phyloP scores from a whole-genome alignment of 2,329 filamentous ascomycete genomes.

The Colletotrichum viniferum region DNA sequence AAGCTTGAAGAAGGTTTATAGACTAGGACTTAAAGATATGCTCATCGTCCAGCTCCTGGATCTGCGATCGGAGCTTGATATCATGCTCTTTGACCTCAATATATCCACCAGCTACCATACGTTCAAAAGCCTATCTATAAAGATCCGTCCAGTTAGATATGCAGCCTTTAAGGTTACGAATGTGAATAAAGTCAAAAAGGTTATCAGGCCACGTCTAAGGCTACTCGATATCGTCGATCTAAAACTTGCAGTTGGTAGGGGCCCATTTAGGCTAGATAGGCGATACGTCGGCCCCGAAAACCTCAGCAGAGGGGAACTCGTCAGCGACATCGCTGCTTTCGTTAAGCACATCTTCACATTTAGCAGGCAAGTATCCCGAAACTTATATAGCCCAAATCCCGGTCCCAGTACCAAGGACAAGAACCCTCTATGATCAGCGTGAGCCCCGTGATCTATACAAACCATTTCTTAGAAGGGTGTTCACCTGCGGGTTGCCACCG shows the following conservation, averaged over 20 bases:
- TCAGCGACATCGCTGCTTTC: slow-evolving; percentile 50
- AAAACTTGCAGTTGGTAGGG: slow-evolving; percentile 38
- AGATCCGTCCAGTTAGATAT: slow-evolving; percentile 60
- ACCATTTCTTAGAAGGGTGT: no score
- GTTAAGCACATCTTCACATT: no score
- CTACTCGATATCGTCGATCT: slow-evolving; percentile 37
- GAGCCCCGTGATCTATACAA: no score
- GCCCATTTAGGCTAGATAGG: slow-evolving; percentile 61
- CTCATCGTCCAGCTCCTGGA: background rate
- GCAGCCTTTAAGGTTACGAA: slow-evolving; percentile 59
- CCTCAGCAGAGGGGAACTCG: slow-evolving; percentile 45
- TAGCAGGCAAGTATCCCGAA: no score
- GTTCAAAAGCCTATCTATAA: slow-evolving; percentile 52
- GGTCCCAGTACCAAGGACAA: no score
- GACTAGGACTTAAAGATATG: no score
- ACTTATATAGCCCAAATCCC: no score
- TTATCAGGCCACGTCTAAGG: slow-evolving; percentile 50
- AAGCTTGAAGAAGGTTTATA: no score
- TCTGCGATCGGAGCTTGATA: background rate
- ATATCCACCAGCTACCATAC: slow-evolving; percentile 61
- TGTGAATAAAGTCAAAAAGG: slow-evolving; percentile 64
- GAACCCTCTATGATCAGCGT: no score
- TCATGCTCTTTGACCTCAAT: slow-evolving; percentile 36
- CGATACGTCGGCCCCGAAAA: slow-evolving; percentile 58
- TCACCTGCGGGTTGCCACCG: no score